Evolutionary conservation across 495 filamentous ascomycete species (phyloP).

Genomic region (Schizothecium vesticola): DNA sequence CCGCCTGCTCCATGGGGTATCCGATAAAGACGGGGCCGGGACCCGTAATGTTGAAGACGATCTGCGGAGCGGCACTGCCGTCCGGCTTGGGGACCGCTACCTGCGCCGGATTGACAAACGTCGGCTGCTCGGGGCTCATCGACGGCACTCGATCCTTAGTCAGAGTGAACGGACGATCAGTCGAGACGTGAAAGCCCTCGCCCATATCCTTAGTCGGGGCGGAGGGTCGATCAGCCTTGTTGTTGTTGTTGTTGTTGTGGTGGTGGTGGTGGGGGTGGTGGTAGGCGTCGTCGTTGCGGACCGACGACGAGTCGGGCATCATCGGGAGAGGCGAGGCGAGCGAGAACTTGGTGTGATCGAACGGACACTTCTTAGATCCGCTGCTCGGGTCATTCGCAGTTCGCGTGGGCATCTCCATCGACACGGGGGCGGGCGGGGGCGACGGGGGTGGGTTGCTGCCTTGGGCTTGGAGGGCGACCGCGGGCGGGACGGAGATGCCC

Average conservation of each 20-base stretch:
- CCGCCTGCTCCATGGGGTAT: slow-evolving; percentile 73
- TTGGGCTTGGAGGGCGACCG: slow-evolving; percentile 15
- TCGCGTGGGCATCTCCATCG: slow-evolving; percentile 26
- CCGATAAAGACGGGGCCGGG: slow-evolving; percentile 88
- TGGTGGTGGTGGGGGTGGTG: slow-evolving; percentile 9
- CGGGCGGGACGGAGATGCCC: slow-evolving; percentile 68
- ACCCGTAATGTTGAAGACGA: slow-evolving; percentile 68
- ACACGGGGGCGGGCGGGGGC: slow-evolving; percentile 37
- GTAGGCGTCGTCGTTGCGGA: slow-evolving; percentile 1
- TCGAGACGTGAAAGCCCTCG: neutral
- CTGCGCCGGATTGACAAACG: slow-evolving; percentile 34
- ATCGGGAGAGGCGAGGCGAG: slow-evolving; percentile 17
- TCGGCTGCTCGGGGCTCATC: slow-evolving; percentile 21
- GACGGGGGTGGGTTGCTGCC: slow-evolving; percentile 29
- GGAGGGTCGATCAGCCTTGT: slow-evolving; percentile 19
- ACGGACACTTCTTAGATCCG: slow-evolving; percentile 38
- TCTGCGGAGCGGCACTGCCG: slow-evolving; percentile 41
- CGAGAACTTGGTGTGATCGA: slow-evolving; percentile 40
- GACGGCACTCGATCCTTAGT: slow-evolving; percentile 11
- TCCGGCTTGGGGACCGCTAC: slow-evolving; percentile 18
- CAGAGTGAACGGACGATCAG: slow-evolving; percentile 15
- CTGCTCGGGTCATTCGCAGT: slow-evolving; percentile 16
- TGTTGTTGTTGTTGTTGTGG: too few species aligned
- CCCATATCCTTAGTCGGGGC: slow-evolving; percentile 16
- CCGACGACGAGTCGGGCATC: slow-evolving; percentile 17